Evolutionary conservation across 169 alveolate genomes (phyloP).

Genomic region (Plasmodium fragile): DNA sequence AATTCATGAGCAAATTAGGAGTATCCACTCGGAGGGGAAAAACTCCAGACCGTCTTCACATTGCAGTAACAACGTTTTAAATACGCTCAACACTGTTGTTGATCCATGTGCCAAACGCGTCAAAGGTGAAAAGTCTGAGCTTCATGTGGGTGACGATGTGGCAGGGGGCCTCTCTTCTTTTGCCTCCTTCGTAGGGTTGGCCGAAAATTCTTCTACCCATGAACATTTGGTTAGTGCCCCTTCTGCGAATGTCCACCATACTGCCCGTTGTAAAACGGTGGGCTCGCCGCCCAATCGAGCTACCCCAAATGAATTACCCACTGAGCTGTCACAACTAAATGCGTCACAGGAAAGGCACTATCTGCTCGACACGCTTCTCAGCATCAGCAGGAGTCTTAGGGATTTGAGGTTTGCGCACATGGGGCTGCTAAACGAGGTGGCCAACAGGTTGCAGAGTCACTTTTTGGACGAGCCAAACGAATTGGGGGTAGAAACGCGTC

Average conservation of each 20-base stretch:
- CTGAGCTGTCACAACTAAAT: background rate
- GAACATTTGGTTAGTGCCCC: background rate
- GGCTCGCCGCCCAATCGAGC: background rate
- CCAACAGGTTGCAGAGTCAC: constrained; percentile 1
- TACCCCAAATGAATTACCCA: background rate
- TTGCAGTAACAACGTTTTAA: background rate
- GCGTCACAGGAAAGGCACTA: background rate
- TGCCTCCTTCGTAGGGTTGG: background rate
- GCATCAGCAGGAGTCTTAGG: constrained; percentile 27
- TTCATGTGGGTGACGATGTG: background rate
- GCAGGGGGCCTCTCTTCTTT: background rate
- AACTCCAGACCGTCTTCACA: background rate
- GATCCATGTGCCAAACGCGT: background rate
- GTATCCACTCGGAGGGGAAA: background rate
- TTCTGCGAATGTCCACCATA: background rate
- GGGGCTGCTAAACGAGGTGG: constrained; percentile 28
- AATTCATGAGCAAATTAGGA: background rate
- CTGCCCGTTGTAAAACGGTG: background rate
- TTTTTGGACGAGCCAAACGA: background rate
- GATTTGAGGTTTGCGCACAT: constrained; percentile 40
- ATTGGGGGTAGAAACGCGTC: background rate
- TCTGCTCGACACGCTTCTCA: constrained; percentile 1
- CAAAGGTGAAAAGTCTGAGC: background rate
- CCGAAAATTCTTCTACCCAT: background rate
- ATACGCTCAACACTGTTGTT: background rate